phyloP scores from a whole-genome alignment of 192 early-diverging fungal genomes.

The Glomus cerebriforme region DNA sequence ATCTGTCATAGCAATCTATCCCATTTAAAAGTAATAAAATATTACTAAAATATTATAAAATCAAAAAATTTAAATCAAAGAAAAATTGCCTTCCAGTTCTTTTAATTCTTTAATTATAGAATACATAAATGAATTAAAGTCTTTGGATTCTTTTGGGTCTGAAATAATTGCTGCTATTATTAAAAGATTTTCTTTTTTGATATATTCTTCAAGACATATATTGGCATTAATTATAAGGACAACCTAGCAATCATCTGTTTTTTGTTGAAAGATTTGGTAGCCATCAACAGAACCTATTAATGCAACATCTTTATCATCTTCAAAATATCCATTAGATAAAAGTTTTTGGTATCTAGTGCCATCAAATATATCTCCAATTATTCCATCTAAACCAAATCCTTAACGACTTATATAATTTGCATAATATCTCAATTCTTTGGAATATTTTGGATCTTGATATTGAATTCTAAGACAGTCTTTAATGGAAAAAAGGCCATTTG shows the following conservation, averaged over 20 bases:
- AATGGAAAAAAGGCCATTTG: constrained; percentile 4
- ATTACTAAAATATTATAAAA: no score
- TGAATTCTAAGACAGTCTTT: not conserved
- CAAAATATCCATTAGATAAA: not conserved
- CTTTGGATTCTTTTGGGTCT: no score
- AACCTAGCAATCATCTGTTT: constrained; percentile 7
- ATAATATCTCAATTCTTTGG: not conserved
- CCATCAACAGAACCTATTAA: not conserved
- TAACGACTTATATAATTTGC: not conserved
- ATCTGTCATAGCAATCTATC: no score
- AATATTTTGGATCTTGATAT: not conserved
- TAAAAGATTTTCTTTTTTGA: not conserved
- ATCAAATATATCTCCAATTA: constrained; percentile 16
- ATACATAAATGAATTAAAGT: constrained; percentile 10
- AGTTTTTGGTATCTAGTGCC: not conserved
- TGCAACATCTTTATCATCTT: not conserved
- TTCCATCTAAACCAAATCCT: no score
- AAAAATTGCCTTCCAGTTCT: not conserved
- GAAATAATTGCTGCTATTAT: not conserved
- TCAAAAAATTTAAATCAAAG: no score
- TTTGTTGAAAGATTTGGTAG: constrained; percentile 9
- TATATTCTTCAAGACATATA: not conserved
- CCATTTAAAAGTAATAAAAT: no score
- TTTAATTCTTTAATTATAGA: not conserved
- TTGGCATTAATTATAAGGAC: constrained; percentile 2